Base-by-base conservation (phyloP, 441 rosid species). In the Melastoma candidum region DNA sequence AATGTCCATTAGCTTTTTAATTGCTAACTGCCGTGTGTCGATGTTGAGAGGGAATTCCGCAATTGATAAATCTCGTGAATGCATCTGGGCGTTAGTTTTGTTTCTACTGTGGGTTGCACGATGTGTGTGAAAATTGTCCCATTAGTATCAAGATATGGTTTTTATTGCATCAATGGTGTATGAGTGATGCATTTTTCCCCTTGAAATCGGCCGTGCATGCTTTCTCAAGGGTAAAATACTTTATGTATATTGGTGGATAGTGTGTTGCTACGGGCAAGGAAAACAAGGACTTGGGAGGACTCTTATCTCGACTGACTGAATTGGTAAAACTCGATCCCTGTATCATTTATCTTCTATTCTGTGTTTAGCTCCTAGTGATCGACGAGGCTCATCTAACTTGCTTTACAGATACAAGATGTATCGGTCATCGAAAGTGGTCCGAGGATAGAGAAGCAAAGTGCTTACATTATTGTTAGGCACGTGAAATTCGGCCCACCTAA, bases 401-500 rank as follows among this genome's bases (percentile, higher is more conserved):
- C 57, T 11, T 53, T 58, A 52, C 68, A 89, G 99, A 65, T 93
- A 49, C 81, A 66, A 68, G 97, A 81, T 70, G 77, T 59, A 47
- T 56, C 77, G 44, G 47, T 81, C 29, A 74, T 93, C 55, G 97
- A 93, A 65, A 79, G 77, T 57, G 93, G 81, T 14, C 97, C 90
- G 9, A 64, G 53, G 49, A 78, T 79, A 55, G 87, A 76, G 74
- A 85, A 44, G 51, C 67, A 54, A 14, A 80, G 71, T 58, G 95
- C 97, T 45, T 84, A 71, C 74, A 80, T 73, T 32, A 44, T 89
- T 26, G 76, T 84, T 57, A 72, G 92, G 71, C 97, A 89, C 49
- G 69, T 63, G 47, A 93, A 86, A 74, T 93, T 82, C 63, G 97
- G 96, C 7, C 82, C 72, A 27, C 26, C 82, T 11, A 89, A 84